phyloP scores from a whole-genome alignment of 176 grass and related monocot species.

The Eragrostis curvula region DNA sequence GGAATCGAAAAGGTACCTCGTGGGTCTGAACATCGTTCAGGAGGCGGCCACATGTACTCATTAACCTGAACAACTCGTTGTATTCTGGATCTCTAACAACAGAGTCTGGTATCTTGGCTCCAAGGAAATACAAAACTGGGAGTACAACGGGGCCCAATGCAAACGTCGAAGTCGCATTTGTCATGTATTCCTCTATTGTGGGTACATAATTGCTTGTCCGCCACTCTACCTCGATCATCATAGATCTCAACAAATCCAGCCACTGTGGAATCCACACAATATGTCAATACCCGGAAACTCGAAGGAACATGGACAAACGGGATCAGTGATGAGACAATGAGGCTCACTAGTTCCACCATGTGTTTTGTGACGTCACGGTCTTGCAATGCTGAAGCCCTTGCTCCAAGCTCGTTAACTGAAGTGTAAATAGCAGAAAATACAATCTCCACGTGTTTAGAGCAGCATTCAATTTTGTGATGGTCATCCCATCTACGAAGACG shows the following conservation, averaged over 20 bases:
- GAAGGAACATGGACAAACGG: background rate
- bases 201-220: slow-evolving; percentile 43
- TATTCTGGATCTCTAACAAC: slow-evolving; percentile 51
- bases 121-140: slow-evolving; percentile 65
- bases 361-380: slow-evolving; percentile 51
- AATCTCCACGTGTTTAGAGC: slow-evolving; percentile 67
- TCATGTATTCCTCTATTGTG: slow-evolving; percentile 59
- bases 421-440: slow-evolving; percentile 62
- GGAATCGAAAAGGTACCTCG: slow-evolving; percentile 37
- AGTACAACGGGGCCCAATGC: slow-evolving; percentile 72
- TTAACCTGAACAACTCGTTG: slow-evolving; percentile 53
- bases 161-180: slow-evolving; percentile 57
- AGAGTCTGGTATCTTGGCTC: slow-evolving; percentile 40
- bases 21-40: slow-evolving; percentile 62
- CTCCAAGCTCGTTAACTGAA: slow-evolving; percentile 67
- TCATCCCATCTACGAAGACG: slow-evolving; percentile 60
- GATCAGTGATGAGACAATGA: background rate
- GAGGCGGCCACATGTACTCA: slow-evolving; percentile 67
- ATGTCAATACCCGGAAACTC: background rate
- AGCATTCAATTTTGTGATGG: slow-evolving; percentile 49
- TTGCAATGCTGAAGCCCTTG: slow-evolving; percentile 61
- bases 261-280: slow-evolving; percentile 47
- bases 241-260: slow-evolving; percentile 57
- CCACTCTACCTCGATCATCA: slow-evolving; percentile 78
- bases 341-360: slow-evolving; percentile 63